phyloP scores from a whole-genome alignment of 345 rosid genomes.

The Rhizophora mangle region DNA sequence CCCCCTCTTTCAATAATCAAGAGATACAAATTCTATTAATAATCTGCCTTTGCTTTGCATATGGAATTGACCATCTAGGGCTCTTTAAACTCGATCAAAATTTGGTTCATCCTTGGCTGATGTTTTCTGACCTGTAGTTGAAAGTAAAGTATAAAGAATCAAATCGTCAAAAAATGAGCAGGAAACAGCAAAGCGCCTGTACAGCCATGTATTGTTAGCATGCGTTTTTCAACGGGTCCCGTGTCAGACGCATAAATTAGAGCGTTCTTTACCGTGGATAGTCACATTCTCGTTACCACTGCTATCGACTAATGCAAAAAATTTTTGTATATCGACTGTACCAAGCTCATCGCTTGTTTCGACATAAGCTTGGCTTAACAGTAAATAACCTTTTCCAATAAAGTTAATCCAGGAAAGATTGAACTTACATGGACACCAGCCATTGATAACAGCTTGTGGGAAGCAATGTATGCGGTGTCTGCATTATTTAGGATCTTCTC shows the following conservation, averaged over 20 bases:
- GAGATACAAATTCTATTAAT: no score
- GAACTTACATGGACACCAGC: conserved; percentile 77
- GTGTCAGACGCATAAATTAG: no score
- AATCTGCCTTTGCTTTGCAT: background rate
- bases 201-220: background rate
- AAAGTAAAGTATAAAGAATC: background rate
- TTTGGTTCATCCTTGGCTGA: conserved; percentile 64
- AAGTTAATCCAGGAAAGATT: background rate
- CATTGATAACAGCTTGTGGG: conserved; percentile 77
- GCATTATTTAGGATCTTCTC: conserved; percentile 58
- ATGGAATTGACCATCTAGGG: conserved; percentile 13
- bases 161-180: background rate
- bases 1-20: no score
- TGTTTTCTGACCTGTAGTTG: conserved; percentile 66
- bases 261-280: no score
- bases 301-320: no score
- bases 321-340: no score
- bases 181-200: background rate
- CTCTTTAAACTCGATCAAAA: conserved; percentile 62
- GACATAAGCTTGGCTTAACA: no score
- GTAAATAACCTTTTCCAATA: background rate
- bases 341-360: no score
- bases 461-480: conserved; percentile 60
- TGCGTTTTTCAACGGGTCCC: background rate
- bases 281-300: no score